These are phyloP conservation scores for Daedaleopsis sinensis DNA, from an alignment of 768 basidiomycete genomes.

Conservation along the genomic window DNA sequence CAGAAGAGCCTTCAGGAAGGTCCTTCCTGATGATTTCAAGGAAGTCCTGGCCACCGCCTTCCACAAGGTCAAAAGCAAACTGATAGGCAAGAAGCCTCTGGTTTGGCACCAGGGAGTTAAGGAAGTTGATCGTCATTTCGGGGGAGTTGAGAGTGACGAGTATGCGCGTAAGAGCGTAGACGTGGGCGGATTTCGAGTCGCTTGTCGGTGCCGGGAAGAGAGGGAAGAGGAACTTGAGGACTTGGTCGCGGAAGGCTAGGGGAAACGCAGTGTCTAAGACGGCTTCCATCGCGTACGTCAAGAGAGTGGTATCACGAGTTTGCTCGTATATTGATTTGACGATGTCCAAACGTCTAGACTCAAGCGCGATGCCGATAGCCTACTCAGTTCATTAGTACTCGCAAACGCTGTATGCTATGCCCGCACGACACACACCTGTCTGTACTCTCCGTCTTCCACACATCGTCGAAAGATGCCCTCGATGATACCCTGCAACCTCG, in stretches of 20 bases:
- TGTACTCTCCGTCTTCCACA: slow-evolving; percentile 86
- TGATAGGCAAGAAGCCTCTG: slow-evolving; percentile 88
- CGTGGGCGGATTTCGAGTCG: slow-evolving; percentile 74
- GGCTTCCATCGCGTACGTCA: slow-evolving; percentile 92
- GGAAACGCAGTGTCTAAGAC: slow-evolving; percentile 90
- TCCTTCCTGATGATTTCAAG: slow-evolving; percentile 73
- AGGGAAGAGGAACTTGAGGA: slow-evolving; percentile 78
- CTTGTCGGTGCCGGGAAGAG: slow-evolving; percentile 80
- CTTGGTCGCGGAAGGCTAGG: slow-evolving; percentile 81
- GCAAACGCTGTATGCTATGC: background rate
- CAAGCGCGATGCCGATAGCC: slow-evolving; percentile 95
- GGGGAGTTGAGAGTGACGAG: slow-evolving; percentile 87
- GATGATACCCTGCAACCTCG: slow-evolving; percentile 80
- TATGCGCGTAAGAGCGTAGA: slow-evolving; percentile 83
- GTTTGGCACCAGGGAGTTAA: slow-evolving; percentile 69
- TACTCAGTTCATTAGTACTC: slow-evolving; percentile 34
- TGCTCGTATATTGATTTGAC: slow-evolving; percentile 75
- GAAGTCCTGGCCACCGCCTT: slow-evolving; percentile 93
- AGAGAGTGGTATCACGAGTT: slow-evolving; percentile 74
- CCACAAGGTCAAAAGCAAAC: slow-evolving; percentile 93
- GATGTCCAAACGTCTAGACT: slow-evolving; percentile 86
- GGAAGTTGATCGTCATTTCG: slow-evolving; percentile 73
- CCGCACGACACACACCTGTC: slow-evolving; percentile 63
- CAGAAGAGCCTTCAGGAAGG: slow-evolving; percentile 69
- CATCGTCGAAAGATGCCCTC: slow-evolving; percentile 88